Evolutionary conservation across 2,329 filamentous ascomycete genomes (phyloP), one percentile per base, ranked within the genome.

Genomic region (Karstenula rhodostoma): DNA sequence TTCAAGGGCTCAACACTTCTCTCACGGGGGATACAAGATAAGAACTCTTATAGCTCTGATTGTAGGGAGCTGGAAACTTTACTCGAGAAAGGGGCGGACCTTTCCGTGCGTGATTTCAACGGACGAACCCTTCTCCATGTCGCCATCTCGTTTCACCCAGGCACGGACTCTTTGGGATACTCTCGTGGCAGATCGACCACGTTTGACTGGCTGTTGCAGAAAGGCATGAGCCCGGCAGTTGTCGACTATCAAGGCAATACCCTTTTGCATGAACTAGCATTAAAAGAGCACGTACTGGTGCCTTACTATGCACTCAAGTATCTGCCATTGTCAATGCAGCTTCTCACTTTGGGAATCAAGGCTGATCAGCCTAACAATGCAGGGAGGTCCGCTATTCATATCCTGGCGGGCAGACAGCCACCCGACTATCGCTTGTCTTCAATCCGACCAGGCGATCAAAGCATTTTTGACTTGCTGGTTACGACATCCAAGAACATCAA

Each of bases 381-480:
- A 33, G 72, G 71, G 1, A 56, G 71, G 23, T 69, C 63, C 12
- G 54, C 68, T 32, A 50, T 73, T 22, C 69, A 73, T 37, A 56
- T 68, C 27, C 13, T 62, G 27, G 47, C 49, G 13, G 17, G 5
- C 2, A n/a, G 15, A 9, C 29, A 4, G 15, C 22, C 44, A n/a
- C 17, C 2, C 22, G 47, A 8, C 2, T 44, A 19, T 23, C 27
- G 23, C 2, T 5, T 10, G 8, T 17, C 22, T 32, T 44, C 9
- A 19, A 23, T 25, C 17, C 10, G 25, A n/a, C 40, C 32, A 23
- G 40, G 49, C 8, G 12, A 17, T 42, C 23, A 13, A 4, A 32
- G 12, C 1, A 67, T 56, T 1, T 59, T 65, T 19, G 57, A 57
- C 27, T 53, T 56, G 12, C 13, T 64, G 33, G 29, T 62, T 15